A percentile compares a stretch with the other conserved stretches of the same genome.
These are phyloP conservation scores for Triticum aestivum DNA, from an alignment of 176 grass and related monocot genomes.

Conservation along the genomic window IWGSC_CS_RefSeq_v2.1 NC_057803.1:10482234-10482733, in stretches of 20 bases:
- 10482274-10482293: conserved; percentile 50
- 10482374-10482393: conserved; percentile 57
- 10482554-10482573: too few species aligned
- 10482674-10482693: not conserved
- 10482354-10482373: conserved; percentile 53
- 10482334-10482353: conserved; percentile 78
- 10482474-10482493: too few species aligned
- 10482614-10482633: not conserved
- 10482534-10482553: too few species aligned
- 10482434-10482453: too few species aligned
- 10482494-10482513: too few species aligned
- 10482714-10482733: conserved; percentile 73
- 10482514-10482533: too few species aligned
- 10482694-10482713: conserved; percentile 49
- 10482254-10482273: not conserved
- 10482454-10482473: too few species aligned
- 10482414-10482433: too few species aligned
- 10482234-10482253: not conserved
- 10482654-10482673: not conserved
- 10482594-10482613: too few species aligned
- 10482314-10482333: not conserved
- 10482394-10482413: not conserved
- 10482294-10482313: conserved; percentile 28
- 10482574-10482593: too few species aligned
- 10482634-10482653: too few species aligned